Base-by-base conservation (phyloP, 2,329 filamentous ascomycete genomes). In the Colletotrichum orchidophilum region DNA sequence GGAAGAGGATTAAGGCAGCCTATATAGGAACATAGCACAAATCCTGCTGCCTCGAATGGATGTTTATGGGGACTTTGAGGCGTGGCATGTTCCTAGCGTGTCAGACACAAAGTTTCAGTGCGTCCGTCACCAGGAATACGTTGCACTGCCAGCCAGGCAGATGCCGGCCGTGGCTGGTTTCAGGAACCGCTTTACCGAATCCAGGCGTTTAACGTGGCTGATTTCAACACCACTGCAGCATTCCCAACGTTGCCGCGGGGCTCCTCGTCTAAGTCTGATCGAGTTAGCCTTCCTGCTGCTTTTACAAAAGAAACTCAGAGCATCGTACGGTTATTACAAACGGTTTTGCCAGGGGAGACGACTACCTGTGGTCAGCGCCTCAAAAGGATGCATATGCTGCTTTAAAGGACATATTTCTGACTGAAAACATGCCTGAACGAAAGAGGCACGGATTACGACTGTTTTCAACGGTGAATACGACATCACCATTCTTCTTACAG, bases 141-240 rank as follows among this genome's bases (percentile, higher is more conserved):
- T 42, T 50, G 50, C 26, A 54, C 6, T 39, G 24, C 60, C 31
- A 54, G 49, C 33, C 26, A 42, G 67, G 63, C 66, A 63, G 63
- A 63, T 46, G 9, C 53, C 31, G 12, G 24, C 42, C 39, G 68
- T 71, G 68, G 68, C 68, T 71, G 64, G 68, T 71, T 71, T 71
- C 68, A 68, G 64, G 53, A 68, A 63, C 68, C 64, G 64, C 68
- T 63, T 58, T 63, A 42, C 68, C 68, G 52, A 12, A 35, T 63
- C 27, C 64, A 46, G 39, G 27, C 27, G 52, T 31, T 58, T 6
- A 35, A 46, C 42, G 53, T 63, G 58, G 68, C 64, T 26, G 61
- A 33, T 33, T 21, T 21, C 29, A 46, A 27, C 42, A 21, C 58
- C 42, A 21, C 58, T 64, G 64, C 58, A 68, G 33, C 67, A 62